phyloP scores from a whole-genome alignment of 2,329 filamentous ascomycete species.

The Fusarium piperis region DNA sequence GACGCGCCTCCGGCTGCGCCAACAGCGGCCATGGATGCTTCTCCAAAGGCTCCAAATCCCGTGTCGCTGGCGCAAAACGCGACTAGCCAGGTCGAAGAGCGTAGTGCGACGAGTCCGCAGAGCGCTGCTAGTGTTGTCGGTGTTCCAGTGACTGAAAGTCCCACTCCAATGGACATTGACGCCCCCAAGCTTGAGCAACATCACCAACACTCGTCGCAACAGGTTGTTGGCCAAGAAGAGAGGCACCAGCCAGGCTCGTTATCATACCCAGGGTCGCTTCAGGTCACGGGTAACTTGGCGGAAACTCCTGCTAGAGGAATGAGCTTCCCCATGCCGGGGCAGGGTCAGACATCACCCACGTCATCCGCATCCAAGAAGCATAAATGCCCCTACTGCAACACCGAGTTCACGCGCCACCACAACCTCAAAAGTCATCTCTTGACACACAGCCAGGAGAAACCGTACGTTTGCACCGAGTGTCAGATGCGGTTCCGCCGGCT shows the following conservation, averaged over 20 bases:
- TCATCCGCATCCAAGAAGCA: slow-evolving; percentile 80
- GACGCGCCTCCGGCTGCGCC: slow-evolving; percentile 60
- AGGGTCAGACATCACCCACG: slow-evolving; percentile 63
- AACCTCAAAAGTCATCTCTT: slow-evolving; percentile 97
- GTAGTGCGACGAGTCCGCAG: slow-evolving; percentile 55
- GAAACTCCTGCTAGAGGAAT: slow-evolving; percentile 61
- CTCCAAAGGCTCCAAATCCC: slow-evolving; percentile 49
- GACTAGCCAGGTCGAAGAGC: slow-evolving; percentile 50
- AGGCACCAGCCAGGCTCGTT: slow-evolving; percentile 60
- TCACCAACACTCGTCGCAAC: slow-evolving; percentile 48
- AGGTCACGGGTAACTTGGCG: slow-evolving; percentile 53
- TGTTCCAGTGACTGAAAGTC: slow-evolving; percentile 59
- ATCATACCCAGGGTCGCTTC: slow-evolving; percentile 64
- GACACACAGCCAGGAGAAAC: slow-evolving; percentile 98
- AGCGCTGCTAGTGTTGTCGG: slow-evolving; percentile 55
- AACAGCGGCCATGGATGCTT: slow-evolving; percentile 56
- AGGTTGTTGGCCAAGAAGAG: slow-evolving; percentile 61
- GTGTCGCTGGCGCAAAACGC: slow-evolving; percentile 47
- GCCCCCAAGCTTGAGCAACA: slow-evolving; percentile 39
- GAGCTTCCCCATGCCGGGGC: slow-evolving; percentile 65
- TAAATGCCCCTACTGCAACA: slow-evolving; percentile 95
- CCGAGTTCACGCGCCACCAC: slow-evolving; percentile 96
- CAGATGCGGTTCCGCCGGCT: slow-evolving; percentile 90
- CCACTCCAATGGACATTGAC: slow-evolving; percentile 65
- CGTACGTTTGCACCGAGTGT: slow-evolving; percentile 93